These are phyloP conservation scores for Schizosaccharomyces versatilis DNA, from an alignment of 1,139 yeast species.

Conservation along the genomic window DNA sequence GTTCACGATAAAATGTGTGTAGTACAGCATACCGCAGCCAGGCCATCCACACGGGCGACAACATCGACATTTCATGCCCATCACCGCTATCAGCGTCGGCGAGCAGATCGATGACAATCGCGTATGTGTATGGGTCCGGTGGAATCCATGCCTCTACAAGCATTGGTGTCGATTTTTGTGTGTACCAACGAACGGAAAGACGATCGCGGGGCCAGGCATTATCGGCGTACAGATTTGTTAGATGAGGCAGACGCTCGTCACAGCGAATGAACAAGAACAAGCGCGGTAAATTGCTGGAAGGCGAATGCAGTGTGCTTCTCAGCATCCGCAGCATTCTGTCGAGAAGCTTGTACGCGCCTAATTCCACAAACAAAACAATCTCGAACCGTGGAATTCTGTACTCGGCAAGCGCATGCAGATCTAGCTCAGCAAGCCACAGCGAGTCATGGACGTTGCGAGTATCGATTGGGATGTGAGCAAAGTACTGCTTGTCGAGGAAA, in stretches of 20 bases:
- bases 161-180: background rate
- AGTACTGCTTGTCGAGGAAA: background rate
- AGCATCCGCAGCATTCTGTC: background rate
- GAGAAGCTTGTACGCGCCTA: background rate
- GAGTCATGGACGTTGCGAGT: background rate
- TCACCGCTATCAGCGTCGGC: background rate
- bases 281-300: background rate
- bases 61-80: too few relatives aligned
- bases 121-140: background rate
- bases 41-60: background rate
- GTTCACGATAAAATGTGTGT: background rate
- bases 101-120: background rate
- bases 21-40: background rate
- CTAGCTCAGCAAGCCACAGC: background rate
- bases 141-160: background rate
- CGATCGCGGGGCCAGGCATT: background rate
- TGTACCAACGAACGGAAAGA: background rate
- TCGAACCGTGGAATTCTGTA: background rate
- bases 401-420: background rate
- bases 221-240: background rate
- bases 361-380: background rate
- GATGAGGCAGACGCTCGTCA: background rate
- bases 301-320: background rate
- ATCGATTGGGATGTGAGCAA: background rate
- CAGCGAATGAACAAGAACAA: background rate